phyloP scores from a whole-genome alignment of 78 protist genomes.

The Guillardia theta region DNA sequence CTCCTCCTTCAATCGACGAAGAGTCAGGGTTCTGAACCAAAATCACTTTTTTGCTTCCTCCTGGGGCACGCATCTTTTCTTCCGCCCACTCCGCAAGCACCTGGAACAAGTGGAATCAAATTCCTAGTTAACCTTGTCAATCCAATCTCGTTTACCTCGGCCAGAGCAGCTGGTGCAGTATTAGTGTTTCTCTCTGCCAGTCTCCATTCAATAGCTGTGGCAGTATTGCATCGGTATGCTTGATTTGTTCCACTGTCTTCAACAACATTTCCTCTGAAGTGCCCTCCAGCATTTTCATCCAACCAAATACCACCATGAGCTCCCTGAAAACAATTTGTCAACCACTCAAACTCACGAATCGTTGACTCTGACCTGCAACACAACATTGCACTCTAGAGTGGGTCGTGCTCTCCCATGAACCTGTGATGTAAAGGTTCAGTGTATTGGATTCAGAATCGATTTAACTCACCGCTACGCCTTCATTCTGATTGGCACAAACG shows the following conservation, averaged over 20 bases:
- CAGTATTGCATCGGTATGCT: neutral
- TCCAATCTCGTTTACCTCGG: too few species aligned
- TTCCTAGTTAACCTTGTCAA: too few species aligned
- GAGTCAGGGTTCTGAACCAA: neutral
- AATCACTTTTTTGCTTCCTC: neutral
- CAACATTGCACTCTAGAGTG: neutral
- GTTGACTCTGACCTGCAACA: neutral
- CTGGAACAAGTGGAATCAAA: too few species aligned
- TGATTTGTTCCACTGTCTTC: neutral
- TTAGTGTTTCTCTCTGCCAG: neutral
- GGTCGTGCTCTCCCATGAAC: neutral
- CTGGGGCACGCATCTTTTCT: constrained; percentile 1
- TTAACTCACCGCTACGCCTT: neutral
- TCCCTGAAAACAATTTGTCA: neutral
- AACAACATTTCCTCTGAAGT: neutral
- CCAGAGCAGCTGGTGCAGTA: neutral
- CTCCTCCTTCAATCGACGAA: neutral
- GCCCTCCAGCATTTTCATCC: neutral
- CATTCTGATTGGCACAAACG: neutral
- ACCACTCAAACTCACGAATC: neutral
- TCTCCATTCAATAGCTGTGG: neutral
- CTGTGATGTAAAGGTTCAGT: too few species aligned
- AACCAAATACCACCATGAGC: neutral
- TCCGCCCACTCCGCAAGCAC: constrained; percentile 34
- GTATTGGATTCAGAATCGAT: too few species aligned